These are phyloP conservation scores for Turnera subulata DNA, from an alignment of 345 rosid species.

Conservation along the genomic window DNA sequence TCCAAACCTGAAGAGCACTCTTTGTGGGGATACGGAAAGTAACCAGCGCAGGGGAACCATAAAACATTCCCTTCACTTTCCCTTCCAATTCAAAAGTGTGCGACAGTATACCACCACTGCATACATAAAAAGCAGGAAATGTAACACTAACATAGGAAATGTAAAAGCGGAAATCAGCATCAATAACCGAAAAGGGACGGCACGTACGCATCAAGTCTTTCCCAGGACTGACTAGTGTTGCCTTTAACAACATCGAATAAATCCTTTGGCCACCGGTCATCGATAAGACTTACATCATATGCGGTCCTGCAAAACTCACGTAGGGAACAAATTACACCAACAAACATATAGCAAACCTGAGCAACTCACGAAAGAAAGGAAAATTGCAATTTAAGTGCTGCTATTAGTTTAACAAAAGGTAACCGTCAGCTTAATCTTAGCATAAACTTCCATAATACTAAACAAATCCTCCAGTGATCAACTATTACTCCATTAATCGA, in stretches of 20 bases:
- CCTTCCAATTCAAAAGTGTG: constrained; percentile 84
- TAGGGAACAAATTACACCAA: not conserved
- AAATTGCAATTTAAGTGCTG: too few species aligned
- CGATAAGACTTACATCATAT: constrained; percentile 68
- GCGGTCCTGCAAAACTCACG: constrained; percentile 53
- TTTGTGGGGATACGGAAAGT: constrained; percentile 91
- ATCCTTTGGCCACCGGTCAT: constrained; percentile 65
- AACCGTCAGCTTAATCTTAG: too few species aligned
- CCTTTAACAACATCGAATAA: constrained; percentile 59
- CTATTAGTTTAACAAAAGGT: too few species aligned
- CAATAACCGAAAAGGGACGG: constrained; percentile 1
- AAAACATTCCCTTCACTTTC: constrained; percentile 69
- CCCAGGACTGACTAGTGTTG: constrained; percentile 82
- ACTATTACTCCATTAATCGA: too few species aligned
- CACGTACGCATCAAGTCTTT: constrained; percentile 92
- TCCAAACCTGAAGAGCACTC: constrained; percentile 68
- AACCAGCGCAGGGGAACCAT: constrained; percentile 80
- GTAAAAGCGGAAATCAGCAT: not conserved
- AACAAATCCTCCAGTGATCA: too few species aligned
- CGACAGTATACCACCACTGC: constrained; percentile 74
- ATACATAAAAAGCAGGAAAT: constrained; percentile 15
- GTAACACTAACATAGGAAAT: not conserved
- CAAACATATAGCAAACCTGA: not conserved
- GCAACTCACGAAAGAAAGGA: not conserved
- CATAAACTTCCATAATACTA: too few species aligned